Evolutionary conservation across 2,329 filamentous ascomycete genomes (phyloP), one percentile per base, ranked within the genome.

Genomic region (Fusarium continuum): DNA sequence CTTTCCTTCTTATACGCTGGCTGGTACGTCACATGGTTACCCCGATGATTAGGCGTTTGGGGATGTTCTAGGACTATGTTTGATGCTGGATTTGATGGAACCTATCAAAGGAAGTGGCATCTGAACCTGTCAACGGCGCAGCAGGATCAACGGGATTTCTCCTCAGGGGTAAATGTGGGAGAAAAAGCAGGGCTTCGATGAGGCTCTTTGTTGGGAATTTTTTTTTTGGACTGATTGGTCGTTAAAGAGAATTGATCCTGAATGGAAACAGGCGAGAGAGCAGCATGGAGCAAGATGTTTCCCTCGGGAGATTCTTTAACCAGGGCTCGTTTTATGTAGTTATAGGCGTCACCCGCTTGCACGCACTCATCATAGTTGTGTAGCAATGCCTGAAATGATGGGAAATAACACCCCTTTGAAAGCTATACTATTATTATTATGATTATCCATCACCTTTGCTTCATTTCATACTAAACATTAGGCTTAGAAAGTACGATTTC

Each of bases 1-100:
- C 56, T 70, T 68, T 54, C 68, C 53, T 70, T 69, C 51, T 58
- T 69, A 60, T 64, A 70, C 55, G 70, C 55, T 56, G 69, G 69
- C 64, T 70, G 57, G 67, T 56, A 61, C 36, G 61, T 67, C 59
- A 67, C 64, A 62, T 41, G 59, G 54, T 58, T 44, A 41, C 54
- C 59, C 56, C 59, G 46, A 55, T 67, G 57, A 49, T 51, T 55
- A 55, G 69, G 69, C 67, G 69, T 71, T 71, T 71, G 51, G 60
- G 64, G 65, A 64, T 31, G 48, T 47, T 61, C 49, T 56, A 48
- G 57, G 64, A 44, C 41, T 32, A 55, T n/a, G 54, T n/a, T n/a
- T n/a, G 54, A 55, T 55, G 46, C 45, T 34, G 45, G 59, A 43
- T 52, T 60, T 47, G 47, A 46, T 26, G 39, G 51, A 48, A 51